Percentiles rank a stretch among this genome's conserved stretches.
These are phyloP conservation scores for Kodamaea suecica DNA, from an alignment of 1,139 yeast species.

Conservation along the genomic window DNA sequence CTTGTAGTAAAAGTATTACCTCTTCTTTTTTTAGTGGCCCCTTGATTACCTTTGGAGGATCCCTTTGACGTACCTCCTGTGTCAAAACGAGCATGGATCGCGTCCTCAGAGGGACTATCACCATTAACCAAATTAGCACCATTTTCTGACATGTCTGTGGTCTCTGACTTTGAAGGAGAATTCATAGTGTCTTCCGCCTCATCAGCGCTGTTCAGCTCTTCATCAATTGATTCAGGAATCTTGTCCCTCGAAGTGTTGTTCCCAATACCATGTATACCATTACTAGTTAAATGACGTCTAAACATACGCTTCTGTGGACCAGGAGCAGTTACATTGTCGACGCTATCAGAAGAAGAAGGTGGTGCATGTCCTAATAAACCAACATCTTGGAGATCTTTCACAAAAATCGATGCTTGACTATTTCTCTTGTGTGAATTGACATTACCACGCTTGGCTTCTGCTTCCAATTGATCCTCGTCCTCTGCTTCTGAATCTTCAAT, in stretches of 20 bases:
- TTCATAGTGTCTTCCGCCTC: not conserved
- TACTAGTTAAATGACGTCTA: constrained; percentile 9
- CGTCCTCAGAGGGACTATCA: not conserved
- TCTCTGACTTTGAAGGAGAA: no score
- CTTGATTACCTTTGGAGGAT: not conserved
- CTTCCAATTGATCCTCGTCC: no score
- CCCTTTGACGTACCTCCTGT: constrained; percentile 1
- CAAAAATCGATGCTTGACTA: constrained; percentile 27
- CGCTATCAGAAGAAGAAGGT: constrained; percentile 17
- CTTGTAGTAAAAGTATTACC: constrained; percentile 38
- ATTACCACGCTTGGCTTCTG: constrained; percentile 11
- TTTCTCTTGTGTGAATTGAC: constrained; percentile 16
- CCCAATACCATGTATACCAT: no score
- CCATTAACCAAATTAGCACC: no score
- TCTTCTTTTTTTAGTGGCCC: constrained; percentile 18
- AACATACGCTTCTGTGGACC: constrained; percentile 10
- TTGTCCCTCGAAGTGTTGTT: not conserved
- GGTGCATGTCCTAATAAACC: constrained; percentile 44
- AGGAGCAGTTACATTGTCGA: not conserved
- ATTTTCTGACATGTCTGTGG: no score
- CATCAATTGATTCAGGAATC: constrained; percentile 1
- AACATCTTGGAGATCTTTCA: constrained; percentile 26
- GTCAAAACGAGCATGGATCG: not conserved
- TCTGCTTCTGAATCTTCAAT: constrained; percentile 17
- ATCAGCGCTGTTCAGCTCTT: not conserved